Evolutionary conservation across 441 rosid genomes (phyloP), one percentile per base, ranked within the genome.

Genomic region (Lepidium campestre): DNA sequence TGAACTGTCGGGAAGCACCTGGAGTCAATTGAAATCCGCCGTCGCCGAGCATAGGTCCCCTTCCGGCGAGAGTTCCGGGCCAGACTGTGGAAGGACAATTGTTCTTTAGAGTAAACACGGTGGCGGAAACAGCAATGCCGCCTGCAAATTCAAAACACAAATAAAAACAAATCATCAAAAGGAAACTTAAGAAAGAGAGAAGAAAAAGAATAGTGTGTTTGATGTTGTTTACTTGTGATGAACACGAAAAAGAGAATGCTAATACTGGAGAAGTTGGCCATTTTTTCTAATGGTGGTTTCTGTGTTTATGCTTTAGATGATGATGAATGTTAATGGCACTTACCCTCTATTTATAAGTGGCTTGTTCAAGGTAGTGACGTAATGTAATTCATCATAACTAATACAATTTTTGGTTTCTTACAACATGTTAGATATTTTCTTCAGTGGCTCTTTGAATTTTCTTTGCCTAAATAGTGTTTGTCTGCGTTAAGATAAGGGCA

Each of bases 41-140:
- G 10, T 80, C 85, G 2, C 86, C 92, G 29, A 87, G 85, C 45
- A 19, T 56, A 4, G 45, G 18, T 36, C 60, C 60, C 12, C 2
- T 1, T 8, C 89, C 94, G 39, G 88, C 79, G 48, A 86, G 83
- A 39, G 82, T 86, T n/a, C 88, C 97, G 0, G 97, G 95, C 97
- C 97, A 90, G 57, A 90, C 45, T 0, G 87, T 85, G 78, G 68
- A 66, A 35, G 68, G 67, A 32, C 97, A 88, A 4, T 45, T 89
- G 71, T 90, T 90, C 23, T 75, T 73, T 40, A 90, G 74, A 1
- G 92, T 85, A 72, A 90, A 83, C 50, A 72, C 79, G 0, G 92
- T 83, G 27, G 86, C 97, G 0, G 80, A 70, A 63, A 70, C 54
- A 31, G 66, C 74, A 12, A 80, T 31, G 54, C 63, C 55, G 7